These are phyloP conservation scores for Penicillium freii DNA, from an alignment of 2,329 filamentous ascomycete species.

Conservation along the genomic window DNA sequence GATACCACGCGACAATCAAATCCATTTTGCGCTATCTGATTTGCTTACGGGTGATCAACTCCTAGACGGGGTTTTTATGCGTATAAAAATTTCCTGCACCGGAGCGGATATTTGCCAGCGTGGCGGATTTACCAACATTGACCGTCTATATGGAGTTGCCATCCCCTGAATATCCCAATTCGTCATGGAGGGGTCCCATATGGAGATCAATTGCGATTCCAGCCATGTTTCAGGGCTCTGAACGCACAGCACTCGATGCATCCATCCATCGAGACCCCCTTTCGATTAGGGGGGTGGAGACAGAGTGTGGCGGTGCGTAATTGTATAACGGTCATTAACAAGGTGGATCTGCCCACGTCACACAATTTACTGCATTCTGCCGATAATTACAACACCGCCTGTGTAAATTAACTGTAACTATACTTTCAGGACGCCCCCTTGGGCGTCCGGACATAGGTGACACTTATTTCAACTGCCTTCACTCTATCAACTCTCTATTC, in stretches of 20 bases:
- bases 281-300: conserved; percentile 23
- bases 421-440: conserved; percentile 13
- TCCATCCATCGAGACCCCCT: conserved; percentile 13
- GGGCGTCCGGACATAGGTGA: conserved; percentile 17
- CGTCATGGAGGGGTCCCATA: not conserved
- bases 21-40: not conserved
- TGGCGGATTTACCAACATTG: conserved; percentile 2
- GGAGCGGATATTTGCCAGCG: conserved; percentile 1
- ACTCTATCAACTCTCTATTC: conserved; percentile 4
- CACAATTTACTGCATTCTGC: conserved; percentile 6
- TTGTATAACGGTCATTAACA: conserved; percentile 12
- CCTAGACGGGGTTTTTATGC: not conserved
- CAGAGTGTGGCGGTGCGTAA: conserved; percentile 25
- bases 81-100: conserved; percentile 7
- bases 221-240: not conserved
- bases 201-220: not conserved
- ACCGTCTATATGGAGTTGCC: not conserved
- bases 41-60: not conserved
- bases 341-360: not conserved
- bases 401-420: conserved; percentile 16
- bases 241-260: not conserved
- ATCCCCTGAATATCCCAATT: not conserved
- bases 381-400: conserved; percentile 7
- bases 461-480: conserved; percentile 10
- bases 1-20: not conserved